Conservation (phyloP, 2,329 filamentous ascomycete genomes). For the Fusarium equiseti region DNA sequence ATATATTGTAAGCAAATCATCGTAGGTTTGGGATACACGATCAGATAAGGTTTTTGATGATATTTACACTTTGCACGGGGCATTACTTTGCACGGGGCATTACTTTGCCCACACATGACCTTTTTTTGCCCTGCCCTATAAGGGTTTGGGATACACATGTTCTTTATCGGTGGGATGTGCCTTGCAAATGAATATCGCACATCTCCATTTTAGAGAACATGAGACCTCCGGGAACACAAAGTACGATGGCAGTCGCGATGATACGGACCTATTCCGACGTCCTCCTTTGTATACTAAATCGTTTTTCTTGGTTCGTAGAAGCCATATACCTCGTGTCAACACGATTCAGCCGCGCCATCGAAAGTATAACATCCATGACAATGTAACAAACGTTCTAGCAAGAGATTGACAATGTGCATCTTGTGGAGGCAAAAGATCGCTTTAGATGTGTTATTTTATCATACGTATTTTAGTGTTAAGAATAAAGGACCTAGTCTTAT, state of each 20-base stretch:
- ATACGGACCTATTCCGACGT: background rate
- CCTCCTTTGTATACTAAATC: background rate
- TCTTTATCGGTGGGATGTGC: background rate
- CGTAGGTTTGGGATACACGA: too few species aligned
- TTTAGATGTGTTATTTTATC: background rate
- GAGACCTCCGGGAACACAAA: background rate
- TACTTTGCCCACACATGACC: too few species aligned
- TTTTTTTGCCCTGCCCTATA: too few species aligned
- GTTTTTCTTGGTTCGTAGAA: background rate
- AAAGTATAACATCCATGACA: background rate
- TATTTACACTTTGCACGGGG: too few species aligned
- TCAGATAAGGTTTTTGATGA: too few species aligned
- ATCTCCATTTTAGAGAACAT: background rate
- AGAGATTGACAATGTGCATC: too few species aligned
- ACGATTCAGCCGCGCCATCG: background rate
- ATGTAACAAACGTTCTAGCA: background rate
- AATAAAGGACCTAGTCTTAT: too few species aligned
- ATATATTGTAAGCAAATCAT: too few species aligned
- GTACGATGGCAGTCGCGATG: background rate
- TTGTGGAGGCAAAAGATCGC: background rate
- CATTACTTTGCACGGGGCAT: too few species aligned
- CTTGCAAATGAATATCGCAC: background rate
- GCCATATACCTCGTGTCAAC: background rate
- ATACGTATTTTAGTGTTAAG: too few species aligned
- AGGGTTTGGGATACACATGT: too few species aligned